phyloP scores from a whole-genome alignment of 208 protist genomes.

The Novymonas esmeraldas region DNA sequence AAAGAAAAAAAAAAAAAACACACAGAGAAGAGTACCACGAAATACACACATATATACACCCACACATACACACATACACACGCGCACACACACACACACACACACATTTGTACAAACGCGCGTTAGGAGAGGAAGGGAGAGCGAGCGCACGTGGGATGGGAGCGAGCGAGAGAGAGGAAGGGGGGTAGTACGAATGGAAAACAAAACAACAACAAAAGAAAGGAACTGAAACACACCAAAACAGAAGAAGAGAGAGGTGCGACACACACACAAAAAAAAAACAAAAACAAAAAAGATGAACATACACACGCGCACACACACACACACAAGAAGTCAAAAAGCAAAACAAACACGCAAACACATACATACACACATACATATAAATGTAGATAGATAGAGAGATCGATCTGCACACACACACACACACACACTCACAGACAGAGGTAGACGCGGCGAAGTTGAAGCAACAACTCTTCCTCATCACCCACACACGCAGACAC shows the following conservation, averaged over 20 bases:
- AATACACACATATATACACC: background rate
- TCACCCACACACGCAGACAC: background rate
- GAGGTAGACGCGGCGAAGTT: background rate
- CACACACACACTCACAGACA: background rate
- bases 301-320: background rate
- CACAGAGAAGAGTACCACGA: no score
- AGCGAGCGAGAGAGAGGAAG: background rate
- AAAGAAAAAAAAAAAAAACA: no score
- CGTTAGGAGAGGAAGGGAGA: background rate
- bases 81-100: conserved; percentile 1
- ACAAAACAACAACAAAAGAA: conserved; percentile 2
- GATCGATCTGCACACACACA: background rate
- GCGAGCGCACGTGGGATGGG: no score
- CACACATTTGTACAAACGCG: background rate
- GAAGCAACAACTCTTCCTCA: background rate
- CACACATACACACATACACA: background rate
- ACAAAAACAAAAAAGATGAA: background rate
- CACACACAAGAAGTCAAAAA: background rate
- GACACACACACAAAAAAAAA: background rate
- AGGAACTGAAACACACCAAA: background rate
- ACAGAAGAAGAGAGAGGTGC: background rate
- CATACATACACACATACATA: conserved; percentile 3
- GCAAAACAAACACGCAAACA: background rate
- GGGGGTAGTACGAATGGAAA: conserved; percentile 6
- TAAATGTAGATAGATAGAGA: conserved; percentile 1